Percentiles rank a stretch among this genome's conserved stretches.
Conservation (phyloP, 257 asterid species). For the Salvia rosmarinus region DNA sequence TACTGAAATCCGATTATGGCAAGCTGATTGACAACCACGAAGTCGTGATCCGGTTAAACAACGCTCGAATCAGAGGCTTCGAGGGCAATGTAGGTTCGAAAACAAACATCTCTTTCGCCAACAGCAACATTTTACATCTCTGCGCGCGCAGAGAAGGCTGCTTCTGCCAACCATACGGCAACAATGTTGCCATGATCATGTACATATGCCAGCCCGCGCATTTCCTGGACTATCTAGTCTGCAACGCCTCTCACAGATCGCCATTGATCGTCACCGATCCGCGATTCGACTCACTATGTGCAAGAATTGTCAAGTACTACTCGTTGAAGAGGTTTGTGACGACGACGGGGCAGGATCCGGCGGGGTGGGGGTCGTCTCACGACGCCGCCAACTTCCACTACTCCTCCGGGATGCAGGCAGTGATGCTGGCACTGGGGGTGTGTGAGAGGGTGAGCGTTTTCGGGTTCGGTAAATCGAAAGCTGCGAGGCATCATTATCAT, state of each 20-base stretch:
- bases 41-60: slow-evolving; percentile 79
- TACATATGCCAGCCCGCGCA: slow-evolving; percentile 91
- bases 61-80: slow-evolving; percentile 64
- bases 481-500: slow-evolving; percentile 87
- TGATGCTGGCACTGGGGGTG: slow-evolving; percentile 82
- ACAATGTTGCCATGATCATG: slow-evolving; percentile 67
- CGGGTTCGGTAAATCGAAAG: slow-evolving; percentile 78
- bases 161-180: slow-evolving; percentile 91
- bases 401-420: slow-evolving; percentile 97
- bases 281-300: slow-evolving; percentile 66
- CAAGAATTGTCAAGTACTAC: slow-evolving; percentile 83
- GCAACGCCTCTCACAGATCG: slow-evolving; percentile 73
- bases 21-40: slow-evolving; percentile 72
- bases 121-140: slow-evolving; percentile 78
- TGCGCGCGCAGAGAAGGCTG: slow-evolving; percentile 84
- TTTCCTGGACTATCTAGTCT: slow-evolving; percentile 75
- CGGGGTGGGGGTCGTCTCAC: slow-evolving; percentile 69
- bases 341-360: slow-evolving; percentile 51
- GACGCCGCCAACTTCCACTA: slow-evolving; percentile 81
- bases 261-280: slow-evolving; percentile 80
- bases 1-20: slow-evolving; percentile 62
- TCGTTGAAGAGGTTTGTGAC: slow-evolving; percentile 65
- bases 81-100: slow-evolving; percentile 71
- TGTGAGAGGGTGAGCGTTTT: slow-evolving; percentile 82
- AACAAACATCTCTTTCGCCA: slow-evolving; percentile 79